Evolutionary conservation across 768 basidiomycete genomes (phyloP), one percentile per base, ranked within the genome.

Genomic region (Naganishia kalamii): DNA sequence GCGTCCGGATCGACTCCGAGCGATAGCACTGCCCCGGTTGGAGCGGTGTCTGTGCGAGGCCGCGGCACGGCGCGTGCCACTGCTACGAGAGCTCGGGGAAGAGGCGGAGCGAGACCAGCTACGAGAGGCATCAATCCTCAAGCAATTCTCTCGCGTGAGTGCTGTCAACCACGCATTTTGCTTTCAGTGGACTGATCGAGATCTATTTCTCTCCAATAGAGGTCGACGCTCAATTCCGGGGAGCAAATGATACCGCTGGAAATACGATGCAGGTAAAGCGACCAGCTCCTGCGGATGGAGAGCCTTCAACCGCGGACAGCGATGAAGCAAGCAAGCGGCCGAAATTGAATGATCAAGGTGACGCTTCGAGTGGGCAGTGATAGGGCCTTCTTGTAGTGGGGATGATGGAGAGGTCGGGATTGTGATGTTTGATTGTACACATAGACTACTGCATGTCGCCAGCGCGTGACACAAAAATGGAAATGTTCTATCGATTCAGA

Each of bases 171-270:
- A 15, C 19, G 54, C 4, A 1, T 6, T 21, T 25, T 57, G 19
- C 21, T 23, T 3, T 40, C 8, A 32, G 7, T 21, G 3, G 40
- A 7, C 37, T 35, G 19, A 2, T 7, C n/a, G n/a, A n/a, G n/a
- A n/a, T n/a, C n/a, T 21, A 2, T 19, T 2, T 27, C 35, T 8
- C 33, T 2, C 19, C 5, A 25, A 25, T 35, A 57, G 54, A 57
- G 54, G 54, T 57, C 23, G 54, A 57, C 21, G 54, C 54, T 1
- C 54, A 57, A 41, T 57, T 57, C 54, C 54, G 54, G 13, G 54
- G 54, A 57, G 5, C 43, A n/a, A 40, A 37, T 27, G 54, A 57
- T 27, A 57, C 11, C 21, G 10, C 54, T 37, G 37, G 21, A n/a
- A 37, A 23, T 19, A 32, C 54, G 13, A 57, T 57, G 54, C 33